These are phyloP conservation scores for Thermoascus crustaceus DNA, from an alignment of 2,329 filamentous ascomycete genomes.

Conservation along the genomic window DNA sequence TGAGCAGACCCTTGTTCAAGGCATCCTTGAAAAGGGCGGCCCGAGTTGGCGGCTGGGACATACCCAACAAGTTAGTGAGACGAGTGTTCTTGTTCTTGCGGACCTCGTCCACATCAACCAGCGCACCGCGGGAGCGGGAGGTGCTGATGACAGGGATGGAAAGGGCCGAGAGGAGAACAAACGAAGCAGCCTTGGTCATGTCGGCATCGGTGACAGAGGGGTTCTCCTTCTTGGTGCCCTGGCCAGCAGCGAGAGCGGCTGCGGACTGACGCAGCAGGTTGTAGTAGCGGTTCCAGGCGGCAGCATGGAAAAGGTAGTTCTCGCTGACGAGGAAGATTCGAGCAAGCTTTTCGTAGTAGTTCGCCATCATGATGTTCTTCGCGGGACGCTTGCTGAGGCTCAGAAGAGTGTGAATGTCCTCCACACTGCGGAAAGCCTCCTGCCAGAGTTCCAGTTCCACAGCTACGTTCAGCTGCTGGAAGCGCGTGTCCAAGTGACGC, in stretches of 20 bases:
- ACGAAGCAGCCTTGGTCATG: conserved; percentile 88
- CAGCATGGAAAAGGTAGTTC: conserved; percentile 98
- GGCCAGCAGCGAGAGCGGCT: conserved; percentile 70
- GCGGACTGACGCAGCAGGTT: conserved; percentile 89
- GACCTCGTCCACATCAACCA: conserved; percentile 94
- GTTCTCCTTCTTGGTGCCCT: conserved; percentile 90
- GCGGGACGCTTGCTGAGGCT: conserved; percentile 96
- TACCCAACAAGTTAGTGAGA: conserved; percentile 89
- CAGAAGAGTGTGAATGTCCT: conserved; percentile 96
- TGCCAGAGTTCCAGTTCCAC: conserved; percentile 98
- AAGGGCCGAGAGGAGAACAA: conserved; percentile 87
- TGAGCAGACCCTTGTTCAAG: conserved; percentile 85
- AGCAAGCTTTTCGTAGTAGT: conserved; percentile 99
- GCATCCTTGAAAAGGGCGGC: conserved; percentile 91
- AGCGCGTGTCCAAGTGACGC: conserved; percentile 93
- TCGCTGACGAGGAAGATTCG: conserved; percentile 98
- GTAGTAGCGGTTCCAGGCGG: conserved; percentile 96
- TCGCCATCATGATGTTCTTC: conserved; percentile 99
- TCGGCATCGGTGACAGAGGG: conserved; percentile 82
- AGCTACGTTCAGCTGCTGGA: conserved; percentile 96
- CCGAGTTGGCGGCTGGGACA: conserved; percentile 82
- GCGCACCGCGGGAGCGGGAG: conserved; percentile 84
- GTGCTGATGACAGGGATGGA: conserved; percentile 99
- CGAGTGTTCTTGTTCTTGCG: conserved; percentile 99
- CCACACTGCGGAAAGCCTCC: conserved; percentile 97